Evolutionary conservation across 306 rosid species (phyloP).

Genomic region (Prunus armeniaca): DNA sequence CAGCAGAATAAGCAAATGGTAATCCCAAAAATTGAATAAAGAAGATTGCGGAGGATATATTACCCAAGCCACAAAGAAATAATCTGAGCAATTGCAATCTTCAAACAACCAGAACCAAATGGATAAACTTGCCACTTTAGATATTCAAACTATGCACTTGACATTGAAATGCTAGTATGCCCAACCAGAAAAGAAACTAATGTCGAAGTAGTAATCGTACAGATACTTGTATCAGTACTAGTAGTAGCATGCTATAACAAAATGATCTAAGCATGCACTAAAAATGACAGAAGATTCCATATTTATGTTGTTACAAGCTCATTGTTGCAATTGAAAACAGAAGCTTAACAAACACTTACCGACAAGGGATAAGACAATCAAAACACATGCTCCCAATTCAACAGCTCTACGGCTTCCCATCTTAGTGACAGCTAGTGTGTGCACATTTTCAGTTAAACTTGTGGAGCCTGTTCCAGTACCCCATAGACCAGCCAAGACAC

Average conservation of each 20-base stretch:
- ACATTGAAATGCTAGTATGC: neutral
- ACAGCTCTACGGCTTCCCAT: slow-evolving; percentile 99
- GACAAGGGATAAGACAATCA: slow-evolving; percentile 82
- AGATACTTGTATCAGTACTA: neutral
- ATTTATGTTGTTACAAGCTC: neutral
- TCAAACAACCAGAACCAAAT: neutral
- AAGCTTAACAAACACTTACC: slow-evolving; percentile 50
- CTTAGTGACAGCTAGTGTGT: slow-evolving; percentile 96
- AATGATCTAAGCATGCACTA: neutral
- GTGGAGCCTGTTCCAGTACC: slow-evolving; percentile 96
- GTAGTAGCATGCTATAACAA: neutral
- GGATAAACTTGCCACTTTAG: neutral
- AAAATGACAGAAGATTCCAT: neutral
- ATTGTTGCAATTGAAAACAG: slow-evolving; percentile 20
- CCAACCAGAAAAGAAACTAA: neutral
- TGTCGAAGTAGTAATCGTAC: neutral
- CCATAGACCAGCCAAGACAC: slow-evolving; percentile 97
- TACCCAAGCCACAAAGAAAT: neutral
- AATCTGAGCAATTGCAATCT: neutral
- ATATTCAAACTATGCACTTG: neutral
- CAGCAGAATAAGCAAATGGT: neutral
- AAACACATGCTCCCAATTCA: slow-evolving; percentile 80
- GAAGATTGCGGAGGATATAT: neutral
- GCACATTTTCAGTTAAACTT: slow-evolving; percentile 91
- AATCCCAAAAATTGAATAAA: neutral